Evolutionary conservation across 345 rosid genomes (phyloP).

Genomic region (Excoecaria cochinchinensis): DNA sequence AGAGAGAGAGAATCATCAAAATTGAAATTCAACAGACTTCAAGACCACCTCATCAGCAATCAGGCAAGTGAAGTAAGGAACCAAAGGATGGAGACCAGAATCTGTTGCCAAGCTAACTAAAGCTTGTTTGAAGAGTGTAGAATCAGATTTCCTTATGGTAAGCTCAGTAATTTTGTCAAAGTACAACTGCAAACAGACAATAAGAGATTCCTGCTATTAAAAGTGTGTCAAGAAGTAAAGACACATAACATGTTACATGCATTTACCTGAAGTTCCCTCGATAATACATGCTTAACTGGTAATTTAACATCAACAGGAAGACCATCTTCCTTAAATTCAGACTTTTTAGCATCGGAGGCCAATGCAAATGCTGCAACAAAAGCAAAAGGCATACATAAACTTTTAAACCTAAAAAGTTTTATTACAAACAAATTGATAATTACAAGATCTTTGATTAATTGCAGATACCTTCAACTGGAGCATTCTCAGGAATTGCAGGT

Average conservation of each 20-base stretch:
- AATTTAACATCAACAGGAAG: slow-evolving; percentile 47
- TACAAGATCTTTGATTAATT: neutral
- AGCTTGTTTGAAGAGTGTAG: slow-evolving; percentile 64
- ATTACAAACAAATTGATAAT: neutral
- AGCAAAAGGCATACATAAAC: slow-evolving; percentile 1
- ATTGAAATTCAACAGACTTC: neutral
- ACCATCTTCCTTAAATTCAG: slow-evolving; percentile 73
- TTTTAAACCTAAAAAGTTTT: neutral
- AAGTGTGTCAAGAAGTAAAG: neutral
- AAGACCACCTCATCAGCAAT: slow-evolving; percentile 69
- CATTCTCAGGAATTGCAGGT: slow-evolving; percentile 74
- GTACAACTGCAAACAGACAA: slow-evolving; percentile 50
- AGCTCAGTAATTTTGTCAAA: slow-evolving; percentile 64
- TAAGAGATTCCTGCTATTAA: neutral
- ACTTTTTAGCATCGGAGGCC: slow-evolving; percentile 53
- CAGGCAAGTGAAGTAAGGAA: slow-evolving; percentile 63
- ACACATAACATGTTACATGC: neutral
- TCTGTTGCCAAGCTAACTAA: slow-evolving; percentile 66
- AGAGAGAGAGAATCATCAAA: neutral
- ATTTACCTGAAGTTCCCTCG: slow-evolving; percentile 76
- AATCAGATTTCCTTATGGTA: slow-evolving; percentile 40
- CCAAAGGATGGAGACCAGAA: slow-evolving; percentile 74
- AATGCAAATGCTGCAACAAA: slow-evolving; percentile 33
- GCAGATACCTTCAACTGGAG: slow-evolving; percentile 56
- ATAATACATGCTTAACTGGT: slow-evolving; percentile 59